Percentiles rank a stretch among this genome's conserved stretches.
Conservation (phyloP, 768 basidiomycete genomes). For the Suillus subluteus region DNA sequence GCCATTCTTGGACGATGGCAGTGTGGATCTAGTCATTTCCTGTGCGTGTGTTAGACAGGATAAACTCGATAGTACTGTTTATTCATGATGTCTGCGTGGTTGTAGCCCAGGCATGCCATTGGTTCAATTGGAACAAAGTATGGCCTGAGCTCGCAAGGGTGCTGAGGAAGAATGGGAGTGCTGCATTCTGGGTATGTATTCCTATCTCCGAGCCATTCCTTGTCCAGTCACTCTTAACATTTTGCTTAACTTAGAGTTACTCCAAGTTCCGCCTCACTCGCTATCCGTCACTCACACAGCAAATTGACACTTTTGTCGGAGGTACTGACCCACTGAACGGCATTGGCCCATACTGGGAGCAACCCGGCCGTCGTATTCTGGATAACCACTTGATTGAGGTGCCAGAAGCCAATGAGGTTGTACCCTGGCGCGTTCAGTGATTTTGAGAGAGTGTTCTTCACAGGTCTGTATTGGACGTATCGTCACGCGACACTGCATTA, state of each 20-base stretch:
- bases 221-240: background rate
- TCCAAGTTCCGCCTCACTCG: conserved; percentile 71
- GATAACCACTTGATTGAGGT: conserved; percentile 73
- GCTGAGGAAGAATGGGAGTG: conserved; percentile 62
- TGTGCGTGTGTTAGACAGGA: conserved; percentile 43
- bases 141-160: conserved; percentile 72
- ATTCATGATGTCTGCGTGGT: background rate
- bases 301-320: conserved; percentile 66
- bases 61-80: background rate
- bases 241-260: conserved; percentile 46
- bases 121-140: conserved; percentile 75
- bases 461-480: conserved; percentile 42
- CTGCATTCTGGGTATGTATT: conserved; percentile 70
- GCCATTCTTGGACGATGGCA: conserved; percentile 46
- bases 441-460: conserved; percentile 60
- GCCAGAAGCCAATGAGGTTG: conserved; percentile 48
- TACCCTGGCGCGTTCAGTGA: conserved; percentile 41
- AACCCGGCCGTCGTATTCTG: conserved; percentile 74
- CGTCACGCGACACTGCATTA: background rate
- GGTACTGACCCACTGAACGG: conserved; percentile 54
- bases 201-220: background rate
- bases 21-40: conserved; percentile 69
- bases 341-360: conserved; percentile 74
- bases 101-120: conserved; percentile 82
- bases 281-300: conserved; percentile 56